These are phyloP conservation scores for Oxyria digyna DNA, from an alignment of 148 eudicot species.

Conservation along the genomic window DNA sequence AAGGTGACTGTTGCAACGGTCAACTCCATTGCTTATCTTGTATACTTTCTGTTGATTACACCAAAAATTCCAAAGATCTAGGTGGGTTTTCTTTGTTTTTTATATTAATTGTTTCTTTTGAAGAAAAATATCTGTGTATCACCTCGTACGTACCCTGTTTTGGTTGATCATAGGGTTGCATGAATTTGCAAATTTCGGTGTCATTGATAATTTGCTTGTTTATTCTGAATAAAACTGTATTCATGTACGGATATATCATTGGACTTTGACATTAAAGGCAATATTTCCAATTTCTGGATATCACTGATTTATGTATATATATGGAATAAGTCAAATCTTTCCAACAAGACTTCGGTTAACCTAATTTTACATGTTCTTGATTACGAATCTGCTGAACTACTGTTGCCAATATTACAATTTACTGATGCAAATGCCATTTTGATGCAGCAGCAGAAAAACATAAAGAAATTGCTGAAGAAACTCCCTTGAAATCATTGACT, in stretches of 20 bases:
- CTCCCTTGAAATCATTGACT: neutral
- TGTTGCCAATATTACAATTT: neutral
- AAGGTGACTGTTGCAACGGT: slow-evolving; percentile 1
- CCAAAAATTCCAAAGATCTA: neutral
- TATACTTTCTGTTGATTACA: neutral
- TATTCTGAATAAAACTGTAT: neutral
- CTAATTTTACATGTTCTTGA: neutral
- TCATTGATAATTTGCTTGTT: neutral
- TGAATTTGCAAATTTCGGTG: neutral
- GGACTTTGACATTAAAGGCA: neutral
- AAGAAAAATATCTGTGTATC: neutral
- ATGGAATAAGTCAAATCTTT: neutral
- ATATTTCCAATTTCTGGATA: neutral
- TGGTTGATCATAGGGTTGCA: neutral
- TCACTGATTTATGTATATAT: neutral
- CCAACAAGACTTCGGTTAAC: neutral
- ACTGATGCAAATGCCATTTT: neutral
- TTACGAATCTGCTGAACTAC: neutral
- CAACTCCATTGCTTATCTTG: neutral
- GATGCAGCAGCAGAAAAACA: neutral
- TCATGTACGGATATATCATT: neutral
- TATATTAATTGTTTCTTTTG: neutral
- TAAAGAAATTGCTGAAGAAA: neutral
- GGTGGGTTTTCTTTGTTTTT: neutral
- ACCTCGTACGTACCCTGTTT: neutral